A percentile compares a stretch with the other conserved stretches of the same genome.
phyloP scores from a whole-genome alignment of 2,329 filamentous ascomycete genomes.

The Verticillium albo-atrum region DNA sequence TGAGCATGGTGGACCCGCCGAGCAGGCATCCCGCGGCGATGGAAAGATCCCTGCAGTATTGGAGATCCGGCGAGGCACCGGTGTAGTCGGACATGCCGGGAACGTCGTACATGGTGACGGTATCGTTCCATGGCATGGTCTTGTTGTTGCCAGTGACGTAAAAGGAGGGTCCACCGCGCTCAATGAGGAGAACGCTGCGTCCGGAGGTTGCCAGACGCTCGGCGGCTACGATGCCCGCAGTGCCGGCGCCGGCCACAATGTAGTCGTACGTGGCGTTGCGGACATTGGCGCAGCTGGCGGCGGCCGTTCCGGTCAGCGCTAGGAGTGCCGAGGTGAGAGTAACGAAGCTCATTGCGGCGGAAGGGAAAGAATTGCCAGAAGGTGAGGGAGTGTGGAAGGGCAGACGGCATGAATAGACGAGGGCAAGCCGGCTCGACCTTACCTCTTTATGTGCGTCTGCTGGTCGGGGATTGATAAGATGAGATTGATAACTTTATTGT shows the following conservation, averaged over 20 bases:
- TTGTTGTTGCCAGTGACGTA: constrained; percentile 12
- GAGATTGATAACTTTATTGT: too few species aligned
- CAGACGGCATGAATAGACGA: too few species aligned
- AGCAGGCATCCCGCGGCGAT: constrained; percentile 23
- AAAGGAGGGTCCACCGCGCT: constrained; percentile 19
- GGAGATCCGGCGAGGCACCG: constrained; percentile 1
- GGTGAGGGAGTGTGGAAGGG: too few species aligned
- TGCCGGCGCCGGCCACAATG: constrained; percentile 13
- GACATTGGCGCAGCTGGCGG: too few species aligned
- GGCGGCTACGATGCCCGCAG: constrained; percentile 9
- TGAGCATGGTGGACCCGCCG: constrained; percentile 23
- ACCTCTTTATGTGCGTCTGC: too few species aligned
- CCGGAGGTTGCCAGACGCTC: constrained; percentile 11
- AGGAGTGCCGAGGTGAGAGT: too few species aligned
- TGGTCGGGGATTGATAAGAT: too few species aligned
- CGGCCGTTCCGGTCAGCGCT: too few species aligned
- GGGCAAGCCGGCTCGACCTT: too few species aligned
- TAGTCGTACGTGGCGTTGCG: constrained; percentile 6
- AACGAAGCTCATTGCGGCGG: too few species aligned
- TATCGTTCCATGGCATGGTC: constrained; percentile 19
- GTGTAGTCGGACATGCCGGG: constrained; percentile 6
- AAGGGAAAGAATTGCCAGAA: too few species aligned
- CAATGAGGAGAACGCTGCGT: constrained; percentile 11
- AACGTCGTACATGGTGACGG: constrained; percentile 16
- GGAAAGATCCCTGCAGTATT: constrained; percentile 21